A percentile compares a stretch with the other conserved stretches of the same genome.
phyloP scores from a whole-genome alignment of 176 grass and related monocot genomes.

The Oryza meyeriana region DNA sequence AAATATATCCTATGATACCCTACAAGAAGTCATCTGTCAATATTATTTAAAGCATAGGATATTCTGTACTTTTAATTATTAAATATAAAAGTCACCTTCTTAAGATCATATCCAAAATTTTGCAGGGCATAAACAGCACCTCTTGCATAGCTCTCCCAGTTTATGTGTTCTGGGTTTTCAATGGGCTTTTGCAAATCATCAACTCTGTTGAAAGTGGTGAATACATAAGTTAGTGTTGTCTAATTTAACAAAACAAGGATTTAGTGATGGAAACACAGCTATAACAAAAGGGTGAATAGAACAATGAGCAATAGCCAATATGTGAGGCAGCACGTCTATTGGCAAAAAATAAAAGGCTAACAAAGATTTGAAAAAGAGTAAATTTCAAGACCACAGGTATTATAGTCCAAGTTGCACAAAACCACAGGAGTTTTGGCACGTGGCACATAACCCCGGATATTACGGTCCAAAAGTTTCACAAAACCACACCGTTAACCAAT shows the following conservation, averaged over 20 bases:
- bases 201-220: conserved; percentile 46
- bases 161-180: conserved; percentile 60
- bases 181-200: conserved; percentile 68
- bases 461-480: too few species aligned
- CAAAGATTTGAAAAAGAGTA: not conserved
- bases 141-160: conserved; percentile 79
- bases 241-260: conserved; percentile 4
- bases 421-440: too few species aligned
- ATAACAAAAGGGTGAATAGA: not conserved
- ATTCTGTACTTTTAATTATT: conserved; percentile 17
- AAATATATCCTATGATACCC: conserved; percentile 89
- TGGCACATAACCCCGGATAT: too few species aligned
- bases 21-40: conserved; percentile 28
- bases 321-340: not conserved
- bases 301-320: not conserved
- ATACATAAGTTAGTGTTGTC: not conserved
- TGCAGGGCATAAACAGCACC: conserved; percentile 93
- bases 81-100: conserved; percentile 55
- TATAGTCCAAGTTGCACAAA: too few species aligned
- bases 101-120: conserved; percentile 73
- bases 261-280: not conserved
- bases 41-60: not conserved
- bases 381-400: too few species aligned
- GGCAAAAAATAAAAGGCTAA: not conserved
- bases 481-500: too few species aligned